These are phyloP conservation scores for Globisporangium heterothallicum DNA, from an alignment of 352 stramenopile genomes.

Conservation along the genomic window DNA sequence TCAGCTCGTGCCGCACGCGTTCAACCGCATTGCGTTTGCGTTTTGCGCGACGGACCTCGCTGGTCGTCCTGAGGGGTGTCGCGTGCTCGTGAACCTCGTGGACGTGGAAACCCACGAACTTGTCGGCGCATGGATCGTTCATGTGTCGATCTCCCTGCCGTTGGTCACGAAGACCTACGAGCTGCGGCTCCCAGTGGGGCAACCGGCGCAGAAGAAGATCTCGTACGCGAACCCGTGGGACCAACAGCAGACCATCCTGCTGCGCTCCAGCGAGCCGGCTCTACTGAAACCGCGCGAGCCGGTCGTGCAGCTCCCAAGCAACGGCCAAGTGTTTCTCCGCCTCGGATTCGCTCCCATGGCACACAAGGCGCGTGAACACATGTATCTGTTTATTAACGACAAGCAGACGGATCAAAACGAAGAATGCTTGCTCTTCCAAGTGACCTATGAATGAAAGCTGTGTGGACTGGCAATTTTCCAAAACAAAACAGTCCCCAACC, in stretches of 20 bases:
- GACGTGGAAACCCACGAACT: slow-evolving; percentile 89
- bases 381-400: slow-evolving; percentile 93
- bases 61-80: slow-evolving; percentile 17
- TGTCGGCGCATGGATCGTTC: slow-evolving; percentile 85
- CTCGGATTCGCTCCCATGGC: slow-evolving; percentile 31
- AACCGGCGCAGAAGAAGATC: slow-evolving; percentile 88
- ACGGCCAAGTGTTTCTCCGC: slow-evolving; percentile 48
- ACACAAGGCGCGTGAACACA: slow-evolving; percentile 25
- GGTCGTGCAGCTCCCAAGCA: slow-evolving; percentile 43
- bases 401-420: slow-evolving; percentile 88
- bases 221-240: slow-evolving; percentile 92
- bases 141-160: slow-evolving; percentile 65
- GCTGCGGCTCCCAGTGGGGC: slow-evolving; percentile 53
- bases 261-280: slow-evolving; percentile 74
- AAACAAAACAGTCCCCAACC: not conserved
- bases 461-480: not conserved
- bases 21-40: slow-evolving; percentile 85
- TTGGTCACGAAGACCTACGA: slow-evolving; percentile 92
- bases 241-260: slow-evolving; percentile 65
- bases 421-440: slow-evolving; percentile 89
- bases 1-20: slow-evolving; percentile 82
- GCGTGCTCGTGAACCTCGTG: slow-evolving; percentile 82
- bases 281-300: slow-evolving; percentile 71
- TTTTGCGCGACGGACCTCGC: slow-evolving; percentile 68
- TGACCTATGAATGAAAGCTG: slow-evolving; percentile 58